Percentiles rank a stretch among this genome's conserved stretches.
Conservation (phyloP, 2,329 filamentous ascomycete species). For the Fusarium lyarnte region DNA sequence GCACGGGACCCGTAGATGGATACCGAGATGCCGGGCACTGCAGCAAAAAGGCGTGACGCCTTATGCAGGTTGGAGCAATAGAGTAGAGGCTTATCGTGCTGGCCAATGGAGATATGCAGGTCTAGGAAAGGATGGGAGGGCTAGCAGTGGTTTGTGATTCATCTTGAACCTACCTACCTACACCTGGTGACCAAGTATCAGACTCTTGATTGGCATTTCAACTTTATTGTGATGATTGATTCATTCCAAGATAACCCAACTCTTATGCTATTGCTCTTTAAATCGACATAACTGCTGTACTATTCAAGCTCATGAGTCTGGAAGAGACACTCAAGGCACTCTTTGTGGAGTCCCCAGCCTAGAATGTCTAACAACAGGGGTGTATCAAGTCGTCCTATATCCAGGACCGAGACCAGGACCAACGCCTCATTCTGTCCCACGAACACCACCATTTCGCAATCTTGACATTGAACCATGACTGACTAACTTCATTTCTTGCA, state of each 20-base stretch:
- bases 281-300: not conserved
- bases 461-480: not conserved
- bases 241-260: not conserved
- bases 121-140: not conserved
- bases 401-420: not conserved
- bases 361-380: conserved; percentile 18
- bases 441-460: conserved; percentile 19
- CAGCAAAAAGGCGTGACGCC: conserved; percentile 1
- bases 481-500: not conserved
- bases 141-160: conserved; percentile 9
- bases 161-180: not conserved
- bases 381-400: conserved; percentile 13
- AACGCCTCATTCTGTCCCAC: conserved; percentile 15
- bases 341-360: conserved; percentile 23
- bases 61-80: conserved; percentile 11
- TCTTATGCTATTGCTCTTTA: not conserved
- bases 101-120: not conserved
- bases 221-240: not conserved
- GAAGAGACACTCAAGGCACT: conserved; percentile 16
- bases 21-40: conserved; percentile 16
- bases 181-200: not conserved
- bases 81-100: conserved; percentile 2
- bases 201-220: not conserved
- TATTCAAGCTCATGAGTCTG: not conserved
- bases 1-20: conserved; percentile 19